Base-by-base conservation (phyloP, 176 grass and related monocot genomes). In the Eleusine coracana region DNA sequence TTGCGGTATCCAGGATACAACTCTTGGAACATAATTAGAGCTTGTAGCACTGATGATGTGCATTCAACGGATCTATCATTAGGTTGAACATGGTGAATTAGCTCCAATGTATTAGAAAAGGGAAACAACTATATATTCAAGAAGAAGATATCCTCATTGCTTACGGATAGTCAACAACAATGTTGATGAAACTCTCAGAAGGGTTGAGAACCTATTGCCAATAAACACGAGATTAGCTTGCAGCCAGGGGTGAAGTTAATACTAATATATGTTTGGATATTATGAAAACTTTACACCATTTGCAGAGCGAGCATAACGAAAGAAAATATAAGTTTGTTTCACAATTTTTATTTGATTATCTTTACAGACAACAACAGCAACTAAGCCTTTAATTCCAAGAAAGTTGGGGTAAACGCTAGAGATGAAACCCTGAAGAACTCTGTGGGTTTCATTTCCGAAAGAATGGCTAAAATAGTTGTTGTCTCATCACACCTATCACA, bases 11-110 rank as follows among this genome's bases (percentile, higher is more conserved):
- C 66, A 0, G 81, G 89, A 77, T 91, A 45, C 21, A 89, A 18
- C 3, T 89, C 90, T 61, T 9, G 71, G 6, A 94, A 91, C 79
- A 69, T 50, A 49, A 90, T 45, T 0, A 89, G 46, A 56, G 86
- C 68, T 80, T 89, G 77, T 14, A 94, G 70, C 28, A 68, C 86
- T 5, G 92, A 88, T 66, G 92, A 91, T 38, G 92, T 91, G 48
- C 84, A 85, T 87, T 94, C 87, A 12, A 87, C 67, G 11, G 44
- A 87, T 79, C 92, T 94, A 59, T 56, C 23, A 82, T 6, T 85
- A 68, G 17, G 54, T 83, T 68, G 0, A 66, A 39, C 0, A 6
- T 1, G 1, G 3, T 21, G 1, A 84, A 49, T 79, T 40, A 78
- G 12, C 1, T 66, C 3, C 2, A 1, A 5, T n/a, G 1, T 10